phyloP scores from a whole-genome alignment of 768 basidiomycete species.

The Lactifluus hygrophoroides region DNA sequence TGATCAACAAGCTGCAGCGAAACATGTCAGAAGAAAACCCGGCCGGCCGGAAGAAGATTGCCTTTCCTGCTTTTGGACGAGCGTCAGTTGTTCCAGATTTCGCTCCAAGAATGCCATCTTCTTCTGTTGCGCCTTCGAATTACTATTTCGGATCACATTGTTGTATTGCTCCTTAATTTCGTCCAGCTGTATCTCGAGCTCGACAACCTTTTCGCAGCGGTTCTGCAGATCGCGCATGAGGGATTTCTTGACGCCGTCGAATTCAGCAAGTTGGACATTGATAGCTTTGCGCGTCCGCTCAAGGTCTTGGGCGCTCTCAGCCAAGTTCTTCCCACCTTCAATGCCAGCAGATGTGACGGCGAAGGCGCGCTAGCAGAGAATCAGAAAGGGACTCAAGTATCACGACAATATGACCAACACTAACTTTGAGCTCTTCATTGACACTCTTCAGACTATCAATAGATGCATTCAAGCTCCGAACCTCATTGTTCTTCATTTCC shows the following conservation, averaged over 20 bases:
- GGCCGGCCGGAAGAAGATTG: not conserved
- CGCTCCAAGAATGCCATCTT: slow-evolving; percentile 99
- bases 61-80: slow-evolving; percentile 92
- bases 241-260: slow-evolving; percentile 97
- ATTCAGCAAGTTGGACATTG: slow-evolving; percentile 96
- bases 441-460: slow-evolving; percentile 92
- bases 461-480: slow-evolving; percentile 72
- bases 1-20: slow-evolving; percentile 84
- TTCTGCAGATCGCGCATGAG: slow-evolving; percentile 98
- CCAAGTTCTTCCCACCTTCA: slow-evolving; percentile 93
- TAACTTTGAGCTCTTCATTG: slow-evolving; percentile 96
- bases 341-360: slow-evolving; percentile 96
- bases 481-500: slow-evolving; percentile 75
- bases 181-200: slow-evolving; percentile 96
- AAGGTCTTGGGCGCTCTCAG: slow-evolving; percentile 93
- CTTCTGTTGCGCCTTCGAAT: slow-evolving; percentile 97
- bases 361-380: slow-evolving; percentile 72
- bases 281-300: slow-evolving; percentile 95
- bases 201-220: slow-evolving; percentile 99
- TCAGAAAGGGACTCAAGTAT: slow-evolving; percentile 15
- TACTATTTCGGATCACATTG: slow-evolving; percentile 96
- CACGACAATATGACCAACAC: slow-evolving; percentile 13
- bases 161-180: slow-evolving; percentile 99
- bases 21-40: slow-evolving; percentile 9
- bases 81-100: slow-evolving; percentile 88